Base-by-base conservation (phyloP, 805 yeast genomes). In the Naumovozyma castellii region DNA sequence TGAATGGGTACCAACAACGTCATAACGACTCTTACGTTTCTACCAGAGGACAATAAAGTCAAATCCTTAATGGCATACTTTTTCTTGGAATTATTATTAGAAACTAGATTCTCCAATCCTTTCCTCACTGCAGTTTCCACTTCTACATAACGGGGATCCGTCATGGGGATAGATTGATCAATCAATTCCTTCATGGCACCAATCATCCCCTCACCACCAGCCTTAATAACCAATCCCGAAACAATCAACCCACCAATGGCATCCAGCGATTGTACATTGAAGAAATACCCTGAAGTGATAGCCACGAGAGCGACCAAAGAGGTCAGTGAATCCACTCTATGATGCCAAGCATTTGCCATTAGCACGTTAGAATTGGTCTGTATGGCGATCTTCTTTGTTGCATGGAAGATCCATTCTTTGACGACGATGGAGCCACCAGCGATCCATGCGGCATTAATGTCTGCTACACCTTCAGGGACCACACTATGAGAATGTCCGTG, bases 321-420 rank as follows among this genome's bases (percentile, higher is more conserved):
- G 1, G 97, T 92, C 48, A 90, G 62, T 1, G 94, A 81, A 57
- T 90, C 97, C 9, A 88, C 88, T 47, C 97, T 72, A 57, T 90
- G 97, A 60, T 90, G 97, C 97, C 97, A 90, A 3, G 97, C 97
- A 56, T 90, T 90, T 3, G 97, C 97, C 32, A 84, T 77, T 36
- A 90, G 69, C 3, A 90, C 97, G 46, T 85, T 84, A 0, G 95
- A 84, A 53, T 84, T 81, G 22, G 84, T 73, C 42, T 73, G 66
- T 38, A 69, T 66, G 2, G 96, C 97, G 15, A 90, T 76, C 45
- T 76, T 75, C 62, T 78, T 71, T 0, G 97, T 90, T n/a, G 83
- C 80, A 41, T 76, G 74, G 64, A 75, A 90, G 33, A 90, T 75
- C 72, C 92, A 75, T 61, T 90, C 97, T 54, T 90, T 90, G 29